Evolutionary conservation across 1,139 yeast species (phyloP).

Genomic region (Meyerozyma carpophila): DNA sequence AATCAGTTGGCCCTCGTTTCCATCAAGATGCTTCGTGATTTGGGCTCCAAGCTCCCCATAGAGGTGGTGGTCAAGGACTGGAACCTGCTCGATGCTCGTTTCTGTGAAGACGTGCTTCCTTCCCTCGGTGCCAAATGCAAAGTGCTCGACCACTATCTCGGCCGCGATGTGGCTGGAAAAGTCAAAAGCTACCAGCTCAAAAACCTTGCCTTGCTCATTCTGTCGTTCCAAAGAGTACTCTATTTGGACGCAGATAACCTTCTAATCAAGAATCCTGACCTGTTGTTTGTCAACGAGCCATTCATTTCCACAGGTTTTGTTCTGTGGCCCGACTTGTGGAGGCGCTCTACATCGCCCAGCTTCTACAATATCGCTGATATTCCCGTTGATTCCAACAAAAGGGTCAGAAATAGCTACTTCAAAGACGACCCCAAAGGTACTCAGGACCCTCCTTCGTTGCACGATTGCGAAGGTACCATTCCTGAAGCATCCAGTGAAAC

Average conservation of each 20-base stretch:
- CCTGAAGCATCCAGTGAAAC: constrained; percentile 61
- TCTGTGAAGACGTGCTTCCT: constrained; percentile 27
- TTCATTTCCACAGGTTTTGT: constrained; percentile 23
- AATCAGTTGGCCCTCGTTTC: constrained; percentile 51
- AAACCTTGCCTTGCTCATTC: constrained; percentile 28
- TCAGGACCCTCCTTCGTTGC: constrained; percentile 19
- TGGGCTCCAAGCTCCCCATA: constrained; percentile 53
- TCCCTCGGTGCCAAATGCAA: constrained; percentile 26
- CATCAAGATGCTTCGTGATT: constrained; percentile 47
- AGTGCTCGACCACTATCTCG: constrained; percentile 28
- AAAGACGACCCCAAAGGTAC: constrained; percentile 23
- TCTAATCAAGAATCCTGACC: constrained; percentile 29
- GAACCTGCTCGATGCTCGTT: constrained; percentile 25
- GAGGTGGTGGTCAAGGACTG: constrained; percentile 40
- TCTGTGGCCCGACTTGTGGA: constrained; percentile 39
- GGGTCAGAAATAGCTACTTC: constrained; percentile 23
- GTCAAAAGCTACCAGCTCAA: constrained; percentile 28
- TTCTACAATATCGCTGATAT: constrained; percentile 28
- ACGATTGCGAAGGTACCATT: constrained; percentile 51
- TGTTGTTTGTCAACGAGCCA: constrained; percentile 26
- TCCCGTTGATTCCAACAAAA: constrained; percentile 13
- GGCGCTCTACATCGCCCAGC: constrained; percentile 32
- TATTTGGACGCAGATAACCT: constrained; percentile 35
- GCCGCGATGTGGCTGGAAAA: constrained; percentile 13
- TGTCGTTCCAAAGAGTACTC: constrained; percentile 28